These are phyloP conservation scores for Simmondsia chinensis DNA, from an alignment of 148 eudicot genomes.

Conservation along the genomic window DNA sequence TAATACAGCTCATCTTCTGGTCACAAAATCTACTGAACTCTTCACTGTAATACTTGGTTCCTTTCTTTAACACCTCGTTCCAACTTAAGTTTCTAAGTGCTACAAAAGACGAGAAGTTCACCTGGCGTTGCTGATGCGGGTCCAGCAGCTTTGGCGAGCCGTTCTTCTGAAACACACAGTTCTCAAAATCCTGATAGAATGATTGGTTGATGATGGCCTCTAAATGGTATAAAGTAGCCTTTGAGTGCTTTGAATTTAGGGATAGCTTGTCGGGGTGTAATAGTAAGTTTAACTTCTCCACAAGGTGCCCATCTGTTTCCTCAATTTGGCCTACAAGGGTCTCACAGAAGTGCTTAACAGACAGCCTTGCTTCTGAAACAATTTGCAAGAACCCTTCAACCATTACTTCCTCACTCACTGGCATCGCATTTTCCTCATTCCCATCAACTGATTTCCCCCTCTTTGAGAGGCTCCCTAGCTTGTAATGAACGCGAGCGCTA, in stretches of 20 bases:
- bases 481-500: slow-evolving; percentile 13
- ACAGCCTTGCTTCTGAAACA: slow-evolving; percentile 75
- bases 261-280: slow-evolving; percentile 72
- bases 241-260: slow-evolving; percentile 50
- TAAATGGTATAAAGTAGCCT: slow-evolving; percentile 55
- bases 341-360: slow-evolving; percentile 82
- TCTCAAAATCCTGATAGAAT: slow-evolving; percentile 81
- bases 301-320: slow-evolving; percentile 45
- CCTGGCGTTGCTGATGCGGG: slow-evolving; percentile 55
- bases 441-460: no score
- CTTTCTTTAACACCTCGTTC: slow-evolving; percentile 82
- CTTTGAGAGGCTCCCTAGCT: no score
- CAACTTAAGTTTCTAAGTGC: slow-evolving; percentile 73
- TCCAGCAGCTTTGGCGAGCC: slow-evolving; percentile 68
- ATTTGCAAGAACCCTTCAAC: slow-evolving; percentile 89
- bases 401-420: slow-evolving; percentile 73
- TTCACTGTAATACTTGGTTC: slow-evolving; percentile 86
- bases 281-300: slow-evolving; percentile 42
- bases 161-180: slow-evolving; percentile 63
- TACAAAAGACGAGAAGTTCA: slow-evolving; percentile 56
- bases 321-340: slow-evolving; percentile 51
- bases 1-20: slow-evolving; percentile 75
- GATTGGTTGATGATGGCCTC: slow-evolving; percentile 79
- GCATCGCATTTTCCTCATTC: no score
- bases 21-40: slow-evolving; percentile 93